phyloP scores from a whole-genome alignment of 306 rosid genomes.

The Cicer bijugum region DNA sequence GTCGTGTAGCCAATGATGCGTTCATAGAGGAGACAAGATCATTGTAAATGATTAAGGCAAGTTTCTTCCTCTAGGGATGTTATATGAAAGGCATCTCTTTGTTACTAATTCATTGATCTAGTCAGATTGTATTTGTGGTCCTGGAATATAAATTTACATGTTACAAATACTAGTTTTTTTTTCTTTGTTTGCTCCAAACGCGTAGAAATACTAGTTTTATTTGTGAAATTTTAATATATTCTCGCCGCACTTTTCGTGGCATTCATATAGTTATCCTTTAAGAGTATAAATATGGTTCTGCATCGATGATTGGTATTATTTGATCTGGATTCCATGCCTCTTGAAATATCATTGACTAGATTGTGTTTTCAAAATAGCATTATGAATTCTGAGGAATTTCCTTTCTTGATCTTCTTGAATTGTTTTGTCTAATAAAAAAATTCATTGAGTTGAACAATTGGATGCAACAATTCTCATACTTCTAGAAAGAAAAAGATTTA shows the following conservation, averaged over 20 bases:
- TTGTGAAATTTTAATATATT: constrained; percentile 42
- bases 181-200: neutral
- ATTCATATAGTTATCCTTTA: constrained; percentile 32
- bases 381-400: neutral
- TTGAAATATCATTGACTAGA: constrained; percentile 27
- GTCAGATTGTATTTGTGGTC: constrained; percentile 48
- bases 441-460: too few relatives aligned
- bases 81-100: constrained; percentile 40
- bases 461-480: too few relatives aligned
- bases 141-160: constrained; percentile 48
- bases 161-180: constrained; percentile 42
- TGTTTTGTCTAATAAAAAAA: neutral
- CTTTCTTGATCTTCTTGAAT: constrained; percentile 23
- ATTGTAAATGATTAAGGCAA: constrained; percentile 44
- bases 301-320: constrained; percentile 3
- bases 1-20: constrained; percentile 31
- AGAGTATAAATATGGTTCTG: constrained; percentile 17
- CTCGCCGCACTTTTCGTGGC: constrained; percentile 26
- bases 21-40: constrained; percentile 42
- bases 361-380: constrained; percentile 16
- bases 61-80: constrained; percentile 50
- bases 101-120: constrained; percentile 49
- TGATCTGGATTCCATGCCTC: constrained; percentile 10
- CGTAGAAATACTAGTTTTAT: constrained; percentile 39
- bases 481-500: too few relatives aligned